Conservation (phyloP, 805 yeast genomes). For the Monosporozyma unispora region DNA sequence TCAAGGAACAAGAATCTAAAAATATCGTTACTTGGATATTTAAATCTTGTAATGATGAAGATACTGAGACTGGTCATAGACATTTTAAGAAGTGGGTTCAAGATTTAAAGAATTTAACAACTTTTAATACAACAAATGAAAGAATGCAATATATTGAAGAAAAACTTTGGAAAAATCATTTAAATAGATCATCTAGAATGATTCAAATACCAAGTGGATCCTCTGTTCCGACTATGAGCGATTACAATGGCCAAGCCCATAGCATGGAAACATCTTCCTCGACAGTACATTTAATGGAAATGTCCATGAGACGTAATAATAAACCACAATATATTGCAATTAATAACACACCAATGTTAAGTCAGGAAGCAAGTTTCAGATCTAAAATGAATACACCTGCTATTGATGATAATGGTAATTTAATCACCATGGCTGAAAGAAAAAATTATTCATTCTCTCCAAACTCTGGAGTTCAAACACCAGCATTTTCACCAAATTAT, state of each 20-base stretch:
- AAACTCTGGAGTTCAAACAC: not conserved
- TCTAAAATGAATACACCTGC: constrained; percentile 29
- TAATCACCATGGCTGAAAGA: constrained; percentile 26
- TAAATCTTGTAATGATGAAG: constrained; percentile 21
- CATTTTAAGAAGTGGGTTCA: constrained; percentile 46
- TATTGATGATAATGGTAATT: constrained; percentile 32
- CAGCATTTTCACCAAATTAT: constrained; percentile 7
- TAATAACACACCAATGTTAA: constrained; percentile 10
- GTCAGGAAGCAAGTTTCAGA: constrained; percentile 5
- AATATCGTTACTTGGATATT: constrained; percentile 22
- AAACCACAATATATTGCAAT: constrained; percentile 25
- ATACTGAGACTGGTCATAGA: constrained; percentile 35
- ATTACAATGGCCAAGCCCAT: not conserved
- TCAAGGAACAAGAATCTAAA: constrained; percentile 6
- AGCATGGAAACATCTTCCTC: not conserved
- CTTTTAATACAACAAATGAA: constrained; percentile 38
- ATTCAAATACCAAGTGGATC: not conserved
- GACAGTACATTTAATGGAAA: constrained; percentile 1
- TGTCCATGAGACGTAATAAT: constrained; percentile 4
- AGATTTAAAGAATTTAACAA: constrained; percentile 45
- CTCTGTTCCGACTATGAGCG: not conserved
- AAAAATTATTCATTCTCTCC: constrained; percentile 7
- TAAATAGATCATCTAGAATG: constrained; percentile 5
- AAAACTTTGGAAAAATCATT: constrained; percentile 20
- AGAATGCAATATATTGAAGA: constrained; percentile 42